Evolutionary conservation across 805 yeast species (phyloP).

Genomic region (Tetrapisispora namnaoensis): DNA sequence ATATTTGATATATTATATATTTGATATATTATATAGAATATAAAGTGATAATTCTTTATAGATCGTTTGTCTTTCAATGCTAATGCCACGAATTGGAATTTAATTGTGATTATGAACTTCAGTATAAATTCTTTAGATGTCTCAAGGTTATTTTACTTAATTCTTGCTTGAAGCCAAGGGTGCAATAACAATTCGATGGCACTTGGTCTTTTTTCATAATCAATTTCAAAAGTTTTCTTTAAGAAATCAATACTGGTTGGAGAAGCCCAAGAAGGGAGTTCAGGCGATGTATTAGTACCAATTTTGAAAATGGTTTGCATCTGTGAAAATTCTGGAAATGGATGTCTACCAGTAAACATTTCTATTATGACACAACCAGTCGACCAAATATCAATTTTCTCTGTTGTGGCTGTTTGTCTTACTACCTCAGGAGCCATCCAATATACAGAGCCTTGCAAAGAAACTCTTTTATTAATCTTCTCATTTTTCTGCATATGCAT

Average conservation of each 20-base stretch:
- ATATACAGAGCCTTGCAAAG: slow-evolving; percentile 87
- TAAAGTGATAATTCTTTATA: too few species aligned
- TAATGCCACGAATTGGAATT: too few species aligned
- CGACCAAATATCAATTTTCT: slow-evolving; percentile 95
- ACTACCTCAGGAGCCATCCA: slow-evolving; percentile 99
- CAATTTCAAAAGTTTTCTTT: slow-evolving; percentile 57
- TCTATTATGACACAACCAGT: slow-evolving; percentile 90
- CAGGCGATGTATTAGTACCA: slow-evolving; percentile 78
- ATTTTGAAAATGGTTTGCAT: slow-evolving; percentile 96
- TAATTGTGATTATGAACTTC: too few species aligned
- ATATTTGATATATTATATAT: too few species aligned
- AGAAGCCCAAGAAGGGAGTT: slow-evolving; percentile 65
- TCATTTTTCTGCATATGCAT: slow-evolving; percentile 4
- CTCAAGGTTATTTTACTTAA: slow-evolving; percentile 2
- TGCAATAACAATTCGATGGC: slow-evolving; percentile 63
- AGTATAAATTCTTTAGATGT: too few species aligned
- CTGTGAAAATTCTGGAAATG: slow-evolving; percentile 88
- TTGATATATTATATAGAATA: too few species aligned
- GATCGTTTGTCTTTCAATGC: too few species aligned
- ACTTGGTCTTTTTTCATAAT: slow-evolving; percentile 61
- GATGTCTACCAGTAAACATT: slow-evolving; percentile 93
- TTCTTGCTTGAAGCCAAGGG: slow-evolving; percentile 24
- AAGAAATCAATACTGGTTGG: slow-evolving; percentile 60
- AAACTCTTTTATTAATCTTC: slow-evolving; percentile 48
- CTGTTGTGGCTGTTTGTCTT: slow-evolving; percentile 81